Evolutionary conservation across 2,329 filamentous ascomycete species (phyloP).

Genomic region (Nigrospora osmanthi): DNA sequence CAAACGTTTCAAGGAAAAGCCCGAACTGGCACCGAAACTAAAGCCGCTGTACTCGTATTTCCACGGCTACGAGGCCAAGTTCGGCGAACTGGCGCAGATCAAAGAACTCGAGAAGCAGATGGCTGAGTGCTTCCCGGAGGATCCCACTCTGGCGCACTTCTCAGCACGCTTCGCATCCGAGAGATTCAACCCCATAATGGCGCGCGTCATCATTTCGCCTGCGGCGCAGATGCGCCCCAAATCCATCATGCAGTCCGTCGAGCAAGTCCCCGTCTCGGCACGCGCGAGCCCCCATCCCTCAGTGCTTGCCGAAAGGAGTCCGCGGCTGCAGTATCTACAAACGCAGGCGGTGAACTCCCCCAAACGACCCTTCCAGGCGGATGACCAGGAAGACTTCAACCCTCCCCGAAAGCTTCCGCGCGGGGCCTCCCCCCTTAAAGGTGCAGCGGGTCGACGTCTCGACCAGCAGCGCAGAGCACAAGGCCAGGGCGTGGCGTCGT

Average conservation of each 20-base stretch:
- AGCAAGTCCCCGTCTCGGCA: slow-evolving; percentile 34
- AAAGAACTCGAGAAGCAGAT: slow-evolving; percentile 87
- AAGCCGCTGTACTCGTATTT: slow-evolving; percentile 87
- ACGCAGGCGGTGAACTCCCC: slow-evolving; percentile 43
- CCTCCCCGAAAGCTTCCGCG: slow-evolving; percentile 81
- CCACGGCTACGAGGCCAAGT: slow-evolving; percentile 91
- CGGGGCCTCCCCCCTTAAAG: slow-evolving; percentile 89
- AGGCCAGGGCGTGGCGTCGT: slow-evolving; percentile 30
- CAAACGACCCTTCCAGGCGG: slow-evolving; percentile 53
- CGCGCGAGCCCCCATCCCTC: slow-evolving; percentile 35
- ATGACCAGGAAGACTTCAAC: slow-evolving; percentile 66
- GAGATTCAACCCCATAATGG: slow-evolving; percentile 72
- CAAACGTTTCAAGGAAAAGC: slow-evolving; percentile 69
- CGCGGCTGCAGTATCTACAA: slow-evolving; percentile 38
- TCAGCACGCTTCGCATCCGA: slow-evolving; percentile 64
- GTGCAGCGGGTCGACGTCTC: slow-evolving; percentile 75
- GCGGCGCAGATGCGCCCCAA: slow-evolving; percentile 67
- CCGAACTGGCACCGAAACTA: slow-evolving; percentile 65
- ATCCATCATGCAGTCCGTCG: slow-evolving; percentile 44
- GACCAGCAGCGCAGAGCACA: slow-evolving; percentile 64
- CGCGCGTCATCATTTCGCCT: slow-evolving; percentile 79
- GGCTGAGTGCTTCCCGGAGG: slow-evolving; percentile 86
- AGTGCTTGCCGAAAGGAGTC: slow-evolving; percentile 28
- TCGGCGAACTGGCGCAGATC: slow-evolving; percentile 86
- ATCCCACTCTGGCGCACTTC: slow-evolving; percentile 70